Percentiles rank a stretch among this genome's conserved stretches.
Conservation (phyloP, 2,329 filamentous ascomycete species). For the Fusarium secorum region DNA sequence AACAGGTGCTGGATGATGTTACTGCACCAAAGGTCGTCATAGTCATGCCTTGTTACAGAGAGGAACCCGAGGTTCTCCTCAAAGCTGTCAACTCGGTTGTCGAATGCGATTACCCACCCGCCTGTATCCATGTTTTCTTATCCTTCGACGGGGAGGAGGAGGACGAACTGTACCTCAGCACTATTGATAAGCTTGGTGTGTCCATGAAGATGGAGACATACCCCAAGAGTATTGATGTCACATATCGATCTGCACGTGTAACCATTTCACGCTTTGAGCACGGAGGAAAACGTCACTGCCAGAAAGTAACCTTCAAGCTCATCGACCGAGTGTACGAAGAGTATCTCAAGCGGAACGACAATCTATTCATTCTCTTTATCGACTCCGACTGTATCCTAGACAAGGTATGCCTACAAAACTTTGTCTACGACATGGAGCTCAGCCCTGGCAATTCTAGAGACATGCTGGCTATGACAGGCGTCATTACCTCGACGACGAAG, state of each 20-base stretch:
- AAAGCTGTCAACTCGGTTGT: conserved; percentile 91
- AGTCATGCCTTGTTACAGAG: conserved; percentile 96
- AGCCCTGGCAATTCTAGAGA: conserved; percentile 90
- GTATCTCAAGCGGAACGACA: conserved; percentile 87
- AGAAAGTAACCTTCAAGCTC: conserved; percentile 90
- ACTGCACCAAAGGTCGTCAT: conserved; percentile 94
- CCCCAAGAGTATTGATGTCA: conserved; percentile 89
- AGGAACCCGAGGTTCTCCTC: conserved; percentile 83
- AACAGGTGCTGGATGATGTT: conserved; percentile 81
- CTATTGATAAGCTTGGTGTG: conserved; percentile 84
- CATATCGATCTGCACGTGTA: conserved; percentile 81
- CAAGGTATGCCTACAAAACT: conserved; percentile 91
- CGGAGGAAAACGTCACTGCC: conserved; percentile 91
- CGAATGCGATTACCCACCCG: conserved; percentile 90
- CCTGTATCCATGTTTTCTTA: conserved; percentile 92
- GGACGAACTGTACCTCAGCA: conserved; percentile 87
- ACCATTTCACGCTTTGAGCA: conserved; percentile 93
- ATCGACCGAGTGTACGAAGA: conserved; percentile 92
- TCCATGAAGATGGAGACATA: conserved; percentile 79
- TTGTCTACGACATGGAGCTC: conserved; percentile 98
- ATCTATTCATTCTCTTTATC: conserved; percentile 95
- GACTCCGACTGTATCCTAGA: conserved; percentile 97
- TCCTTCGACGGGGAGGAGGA: conserved; percentile 93
- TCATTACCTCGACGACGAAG: conserved; percentile 92
- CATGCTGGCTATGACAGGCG: conserved; percentile 97